Conservation (phyloP, 2,329 filamentous ascomycete genomes). For the Drechslerella stenobrocha region DNA sequence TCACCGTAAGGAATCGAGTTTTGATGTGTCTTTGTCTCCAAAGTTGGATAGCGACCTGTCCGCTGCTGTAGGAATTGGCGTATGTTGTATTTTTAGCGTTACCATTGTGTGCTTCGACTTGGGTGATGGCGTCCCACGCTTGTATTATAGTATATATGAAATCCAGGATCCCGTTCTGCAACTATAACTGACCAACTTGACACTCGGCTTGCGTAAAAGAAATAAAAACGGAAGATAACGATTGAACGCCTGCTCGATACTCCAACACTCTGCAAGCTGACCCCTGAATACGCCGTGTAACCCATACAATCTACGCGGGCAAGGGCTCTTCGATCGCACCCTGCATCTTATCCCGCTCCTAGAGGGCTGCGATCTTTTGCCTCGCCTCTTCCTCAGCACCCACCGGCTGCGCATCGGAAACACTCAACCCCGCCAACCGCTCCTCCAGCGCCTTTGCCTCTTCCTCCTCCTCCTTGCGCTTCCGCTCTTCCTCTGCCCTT, state of each 20-base stretch:
- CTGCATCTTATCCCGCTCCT: slow-evolving; percentile 25
- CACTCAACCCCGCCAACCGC: slow-evolving; percentile 52
- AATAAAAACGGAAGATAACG: too few relatives aligned
- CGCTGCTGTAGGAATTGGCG: not conserved
- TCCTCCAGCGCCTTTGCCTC: slow-evolving; percentile 58
- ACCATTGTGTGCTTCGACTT: not conserved
- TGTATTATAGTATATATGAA: slow-evolving; percentile 1
- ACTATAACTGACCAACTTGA: not conserved
- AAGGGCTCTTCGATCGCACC: slow-evolving; percentile 52
- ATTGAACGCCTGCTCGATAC: not conserved
- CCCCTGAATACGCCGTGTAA: slow-evolving; percentile 2
- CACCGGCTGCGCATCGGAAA: slow-evolving; percentile 17
- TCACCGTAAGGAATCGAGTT: slow-evolving; percentile 26
- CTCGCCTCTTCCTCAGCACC: slow-evolving; percentile 3
- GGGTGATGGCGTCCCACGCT: not conserved
- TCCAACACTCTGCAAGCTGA: not conserved
- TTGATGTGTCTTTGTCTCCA: slow-evolving; percentile 4
- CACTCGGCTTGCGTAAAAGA: not conserved
- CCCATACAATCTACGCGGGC: slow-evolving; percentile 12
- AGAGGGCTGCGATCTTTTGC: slow-evolving; percentile 25
- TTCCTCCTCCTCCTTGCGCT: slow-evolving; percentile 58
- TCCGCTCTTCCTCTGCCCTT: slow-evolving; percentile 53
- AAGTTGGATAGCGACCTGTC: not conserved
- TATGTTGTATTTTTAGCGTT: slow-evolving; percentile 25
- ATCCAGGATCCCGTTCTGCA: not conserved